A percentile compares a stretch with the other conserved stretches of the same genome.
These are phyloP conservation scores for Fomitopsis betulina DNA, from an alignment of 1,284 basidiomycete species.

Conservation along the genomic window DNA sequence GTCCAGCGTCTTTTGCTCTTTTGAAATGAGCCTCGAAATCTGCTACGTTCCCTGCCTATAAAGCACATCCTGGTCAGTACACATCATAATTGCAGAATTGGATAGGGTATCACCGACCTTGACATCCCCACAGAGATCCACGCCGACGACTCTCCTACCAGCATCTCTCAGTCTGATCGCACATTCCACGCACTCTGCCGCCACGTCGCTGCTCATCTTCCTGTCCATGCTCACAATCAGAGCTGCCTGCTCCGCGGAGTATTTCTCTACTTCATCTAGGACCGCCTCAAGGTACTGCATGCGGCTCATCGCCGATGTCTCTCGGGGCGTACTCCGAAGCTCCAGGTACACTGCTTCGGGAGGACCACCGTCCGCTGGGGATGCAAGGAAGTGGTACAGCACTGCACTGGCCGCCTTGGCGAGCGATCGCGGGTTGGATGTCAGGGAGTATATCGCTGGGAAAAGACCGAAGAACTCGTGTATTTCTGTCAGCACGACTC, in stretches of 20 bases:
- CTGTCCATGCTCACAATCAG: constrained; percentile 74
- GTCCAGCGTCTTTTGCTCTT: constrained; percentile 50
- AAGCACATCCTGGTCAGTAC: background rate
- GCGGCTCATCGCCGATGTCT: constrained; percentile 49
- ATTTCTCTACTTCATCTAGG: constrained; percentile 60
- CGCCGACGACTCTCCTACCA: constrained; percentile 65
- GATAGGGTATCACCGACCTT: constrained; percentile 25
- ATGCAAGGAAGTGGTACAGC: constrained; percentile 54
- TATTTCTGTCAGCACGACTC: constrained; percentile 49
- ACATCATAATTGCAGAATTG: background rate
- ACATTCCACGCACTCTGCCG: constrained; percentile 52
- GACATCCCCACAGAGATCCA: constrained; percentile 81
- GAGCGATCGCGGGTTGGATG: constrained; percentile 51
- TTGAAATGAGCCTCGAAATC: constrained; percentile 49
- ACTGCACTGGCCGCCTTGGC: constrained; percentile 56
- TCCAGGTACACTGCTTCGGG: constrained; percentile 69
- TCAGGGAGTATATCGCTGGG: constrained; percentile 73
- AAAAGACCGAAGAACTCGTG: constrained; percentile 73
- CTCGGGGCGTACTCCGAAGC: constrained; percentile 66
- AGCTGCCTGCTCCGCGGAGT: constrained; percentile 43
- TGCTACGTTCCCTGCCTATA: constrained; percentile 51
- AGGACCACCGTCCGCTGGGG: constrained; percentile 13
- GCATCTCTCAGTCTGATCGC: constrained; percentile 51
- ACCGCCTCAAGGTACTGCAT: constrained; percentile 60
- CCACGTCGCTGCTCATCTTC: constrained; percentile 46